Base-by-base conservation (phyloP, 2,329 filamentous ascomycete genomes). In the Harringtonia aguacate region DNA sequence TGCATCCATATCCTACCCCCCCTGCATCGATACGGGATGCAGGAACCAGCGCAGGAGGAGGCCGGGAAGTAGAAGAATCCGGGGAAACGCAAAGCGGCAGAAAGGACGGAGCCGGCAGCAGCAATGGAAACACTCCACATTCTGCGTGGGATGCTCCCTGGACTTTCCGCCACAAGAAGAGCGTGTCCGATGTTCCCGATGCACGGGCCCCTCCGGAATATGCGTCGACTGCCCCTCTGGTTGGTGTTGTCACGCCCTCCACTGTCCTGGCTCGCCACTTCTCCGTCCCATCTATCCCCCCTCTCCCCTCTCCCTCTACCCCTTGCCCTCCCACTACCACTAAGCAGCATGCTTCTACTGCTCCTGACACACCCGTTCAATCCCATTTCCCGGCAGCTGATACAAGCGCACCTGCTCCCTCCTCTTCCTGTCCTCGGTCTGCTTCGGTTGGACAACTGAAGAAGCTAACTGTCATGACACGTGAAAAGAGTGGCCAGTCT, bases 401-500 rank as follows among this genome's bases (percentile, higher is more conserved):
- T 30, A 37, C 33, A 43, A 35, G 10, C 24, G 24, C 24, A 27
- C 24, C 48, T 21, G 41, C 30, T 22, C 29, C 46, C 28, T 34
- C 43, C 49, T 52, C 52, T 61, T 53, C 63, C 59, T 54, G 61
- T 56, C 61, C 62, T 52, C 58, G 64, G 61, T 81, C 76, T 65
- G 73, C 75, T 62, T 78, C 79, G 60, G 69, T 77, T 71, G 72
- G 76, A 65, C 74, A 77, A 69, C 73, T 84, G 64, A 84, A 78
- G 72, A 84, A 82, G 85, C 89, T 95, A 87, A 95, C 88, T 78
- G 75, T 80, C 75, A 77, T 79, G 73, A 71, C 71, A 66, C 70
- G 70, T 65, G 70, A 79, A 72, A 94, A 95, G 89, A 94, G 87
- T 71, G 92, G 86, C 55, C 85, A 87, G 54, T 81, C 88, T 48